Evolutionary conservation across 1,139 yeast genomes (phyloP), one percentile per base, ranked within the genome.

Genomic region (Pichia norvegensis): DNA sequence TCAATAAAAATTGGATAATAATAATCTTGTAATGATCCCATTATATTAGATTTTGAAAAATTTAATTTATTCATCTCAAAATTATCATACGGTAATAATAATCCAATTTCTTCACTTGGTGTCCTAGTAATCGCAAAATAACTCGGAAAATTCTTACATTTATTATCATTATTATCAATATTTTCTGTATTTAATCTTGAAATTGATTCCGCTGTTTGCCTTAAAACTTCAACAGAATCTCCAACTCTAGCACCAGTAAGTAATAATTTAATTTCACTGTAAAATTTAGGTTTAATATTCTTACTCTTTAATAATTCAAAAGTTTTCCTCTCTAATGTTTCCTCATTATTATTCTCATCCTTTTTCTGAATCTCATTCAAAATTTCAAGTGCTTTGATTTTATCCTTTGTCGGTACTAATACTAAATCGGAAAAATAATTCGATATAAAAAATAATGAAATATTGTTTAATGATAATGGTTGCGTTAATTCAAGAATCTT

Each of bases 391-490:
- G 78, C 84, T 46, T 68, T 67, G 1, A 66, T 68, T 51, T 70
- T 70, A 11, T 68, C 67, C 4, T 61, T 55, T 38, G 59, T 61
- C 0, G 88, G 87, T 17, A 81, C 72, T 36, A 81, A 66, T n/a
- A 81, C 83, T 42, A 78, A 76, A 60, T 81, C 85, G 44, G 81
- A 73, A 56, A 78, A 80, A 62, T 81, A 83, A 37, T 82, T 78
- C 14, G 82, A 75, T 37, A 81, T 62, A 61, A 81, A 81, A 57
- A 79, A 80, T 31, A 81, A 67, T 3, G 86, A 71, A 33, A 81
- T 78, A 16, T 70, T 70, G 44, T 79, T 78, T 35, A 70, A 68
- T 0, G 84, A 73, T 20, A 81, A 64, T 3, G 88, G 88, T 43
- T 72, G 69, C 1, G 85, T 79, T 29, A 81, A 64, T 48, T 76